Evolutionary conservation across 345 rosid genomes (phyloP).

Genomic region (Melastoma malabathricum): DNA sequence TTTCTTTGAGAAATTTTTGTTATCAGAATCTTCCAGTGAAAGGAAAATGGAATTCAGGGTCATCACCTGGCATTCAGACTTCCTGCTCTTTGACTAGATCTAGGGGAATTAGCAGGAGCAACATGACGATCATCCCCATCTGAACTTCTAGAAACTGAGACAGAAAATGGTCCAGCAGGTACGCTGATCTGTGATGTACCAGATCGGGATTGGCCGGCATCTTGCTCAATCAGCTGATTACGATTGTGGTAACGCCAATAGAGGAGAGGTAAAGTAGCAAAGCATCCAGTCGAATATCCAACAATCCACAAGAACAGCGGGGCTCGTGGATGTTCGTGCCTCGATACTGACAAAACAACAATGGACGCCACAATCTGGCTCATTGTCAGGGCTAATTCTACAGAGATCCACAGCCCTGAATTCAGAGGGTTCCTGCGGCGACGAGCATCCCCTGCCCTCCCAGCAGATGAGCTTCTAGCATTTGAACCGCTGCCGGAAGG

Average conservation of each 20-base stretch:
- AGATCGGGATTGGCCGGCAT: slow-evolving; percentile 49
- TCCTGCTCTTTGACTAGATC: slow-evolving; percentile 41
- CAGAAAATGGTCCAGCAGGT: slow-evolving; percentile 65
- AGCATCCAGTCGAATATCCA: slow-evolving; percentile 84
- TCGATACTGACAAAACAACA: slow-evolving; percentile 62
- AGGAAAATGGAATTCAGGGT: no score
- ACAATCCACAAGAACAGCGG: slow-evolving; percentile 82
- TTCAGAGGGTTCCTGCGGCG: slow-evolving; percentile 85
- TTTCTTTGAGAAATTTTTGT: neutral
- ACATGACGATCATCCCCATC: slow-evolving; percentile 55
- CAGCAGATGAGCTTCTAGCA: slow-evolving; percentile 27
- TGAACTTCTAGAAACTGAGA: slow-evolving; percentile 50
- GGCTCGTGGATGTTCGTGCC: slow-evolving; percentile 63
- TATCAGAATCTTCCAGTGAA: no score
- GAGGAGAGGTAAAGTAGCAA: slow-evolving; percentile 75
- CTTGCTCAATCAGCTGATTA: slow-evolving; percentile 53
- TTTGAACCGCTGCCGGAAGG: slow-evolving; percentile 37
- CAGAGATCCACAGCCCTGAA: slow-evolving; percentile 88
- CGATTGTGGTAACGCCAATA: slow-evolving; percentile 82
- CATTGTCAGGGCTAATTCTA: slow-evolving; percentile 65
- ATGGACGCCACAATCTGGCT: slow-evolving; percentile 82
- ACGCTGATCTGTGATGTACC: slow-evolving; percentile 46
- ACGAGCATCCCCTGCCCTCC: slow-evolving; percentile 49
- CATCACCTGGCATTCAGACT: slow-evolving; percentile 52
- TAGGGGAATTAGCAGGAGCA: slow-evolving; percentile 30